phyloP scores from a whole-genome alignment of 495 filamentous ascomycete species.

The Aspergillus panamensis region DNA sequence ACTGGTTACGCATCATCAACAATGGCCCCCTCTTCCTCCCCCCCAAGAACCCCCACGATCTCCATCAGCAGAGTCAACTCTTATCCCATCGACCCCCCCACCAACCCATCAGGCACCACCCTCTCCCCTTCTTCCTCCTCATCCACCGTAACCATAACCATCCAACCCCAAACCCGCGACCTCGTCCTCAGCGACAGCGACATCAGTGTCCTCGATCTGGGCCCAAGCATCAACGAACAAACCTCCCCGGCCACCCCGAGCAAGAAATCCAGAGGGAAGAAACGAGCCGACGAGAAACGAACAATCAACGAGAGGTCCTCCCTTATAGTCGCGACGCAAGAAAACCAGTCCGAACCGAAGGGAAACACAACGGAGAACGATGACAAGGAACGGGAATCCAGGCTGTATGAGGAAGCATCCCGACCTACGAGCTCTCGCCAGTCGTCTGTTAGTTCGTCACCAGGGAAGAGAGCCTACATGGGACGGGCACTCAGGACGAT shows the following conservation, averaged over 20 bases:
- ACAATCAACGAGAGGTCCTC: no score
- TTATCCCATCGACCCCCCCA: background rate
- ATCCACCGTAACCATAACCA: conserved; percentile 2
- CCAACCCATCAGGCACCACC: background rate
- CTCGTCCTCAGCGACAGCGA: conserved; percentile 27
- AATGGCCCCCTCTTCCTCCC: background rate
- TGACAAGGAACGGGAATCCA: background rate
- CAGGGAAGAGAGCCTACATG: background rate
- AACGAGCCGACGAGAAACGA: no score
- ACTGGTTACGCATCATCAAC: background rate
- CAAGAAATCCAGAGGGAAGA: no score
- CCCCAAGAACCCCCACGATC: background rate
- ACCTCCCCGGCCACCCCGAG: background rate
- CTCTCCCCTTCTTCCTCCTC: background rate
- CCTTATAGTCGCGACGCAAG: background rate
- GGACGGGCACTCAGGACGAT: conserved; percentile 7
- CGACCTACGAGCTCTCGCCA: background rate
- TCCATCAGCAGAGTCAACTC: background rate
- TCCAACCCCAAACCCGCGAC: conserved; percentile 3
- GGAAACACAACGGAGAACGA: background rate
- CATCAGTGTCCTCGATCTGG: conserved; percentile 32
- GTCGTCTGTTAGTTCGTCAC: background rate
- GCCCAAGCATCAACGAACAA: conserved; percentile 19
- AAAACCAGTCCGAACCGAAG: background rate
- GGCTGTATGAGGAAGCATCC: background rate